Base-by-base conservation (phyloP, 129 eudicot species). In the Helichrysum umbraculigerum region DNA sequence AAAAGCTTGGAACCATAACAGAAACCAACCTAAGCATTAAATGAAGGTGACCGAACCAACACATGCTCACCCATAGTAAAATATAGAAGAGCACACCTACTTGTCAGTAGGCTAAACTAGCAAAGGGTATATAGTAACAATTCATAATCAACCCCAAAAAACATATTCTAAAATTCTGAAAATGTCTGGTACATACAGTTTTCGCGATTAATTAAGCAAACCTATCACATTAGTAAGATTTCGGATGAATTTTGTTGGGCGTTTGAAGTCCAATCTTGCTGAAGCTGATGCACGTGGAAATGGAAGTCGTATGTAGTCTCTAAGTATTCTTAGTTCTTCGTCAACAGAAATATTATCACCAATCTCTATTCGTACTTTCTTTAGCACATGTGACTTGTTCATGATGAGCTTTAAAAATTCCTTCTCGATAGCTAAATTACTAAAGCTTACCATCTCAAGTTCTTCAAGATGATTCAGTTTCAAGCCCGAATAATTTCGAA, bases 331-430 rank as follows among this genome's bases (percentile, higher is more conserved):
- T 21, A 51, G 25, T 29, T 35, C 64, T 28, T 71, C 60, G 20
- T 51, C 64, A 51, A 19, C 64, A 71, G 37, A 9, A 68, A 21
- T 5, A 3, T 28, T 6, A 4, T 6, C 14, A 34, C 17, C 1
- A 58, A 58, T 21, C 21, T 50, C 12, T 22, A 71, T 16, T 28
- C 17, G 14, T 37, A 51, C 37, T 16, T 22, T 14, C 19, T 54
- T 25, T n/a, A 72, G 44, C 22, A 29, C 44, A 30, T 17, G 37
- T 33, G 76, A 56, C 15, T 33, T 72, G 0, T 30, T 32, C 76
- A 33, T 33, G 30, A 72, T 6, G 29, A 72, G 66, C 66, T 72
- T 72, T n/a, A 72, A 50, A 35, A 73, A 58, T 41, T 58, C 77
- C 57, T 33, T 14, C 51, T 58, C 68, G 5, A 20, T 41, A 52